Base-by-base conservation (phyloP, 768 basidiomycete species). In the Hysterangium stoloniferum region DNA sequence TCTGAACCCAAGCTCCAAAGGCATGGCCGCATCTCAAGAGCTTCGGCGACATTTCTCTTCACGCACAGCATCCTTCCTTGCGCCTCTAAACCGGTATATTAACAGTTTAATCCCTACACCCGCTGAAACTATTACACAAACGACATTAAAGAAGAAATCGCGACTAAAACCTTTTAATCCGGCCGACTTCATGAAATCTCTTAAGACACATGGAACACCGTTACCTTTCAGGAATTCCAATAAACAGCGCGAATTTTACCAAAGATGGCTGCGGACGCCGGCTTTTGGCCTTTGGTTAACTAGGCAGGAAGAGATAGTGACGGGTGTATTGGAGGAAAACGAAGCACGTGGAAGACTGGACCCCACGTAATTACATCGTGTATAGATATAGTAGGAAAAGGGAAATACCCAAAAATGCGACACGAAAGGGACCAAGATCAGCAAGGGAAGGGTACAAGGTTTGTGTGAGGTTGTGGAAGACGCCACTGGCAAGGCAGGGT, bases 31-130 rank as follows among this genome's bases (percentile, higher is more conserved):
- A 25, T 90, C 76, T 47, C 76, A 79, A 46, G 74, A 68, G 48
- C 71, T 95, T 11, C 80, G 89, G 20, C 72, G 79, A 40, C 91
- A 97, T 61, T 91, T 98, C 63, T 80, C 80, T 47, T 78, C 85
- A 34, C 76, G 94, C 38, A 91, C 95, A 1, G 86, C 84, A 17
- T 84, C 84, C 48, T 73, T 98, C 54, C 77, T 97, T 19, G 83
- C 88, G 2, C 95, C 95, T 0, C 75, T 98, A 4, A 84, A 94
- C 58, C 79, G 94, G 56, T 97, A 97, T 70, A 80, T 97, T 35
- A 85, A 87, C 53, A 84, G 84, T 1, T 75, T 94, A 42, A 89
- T 93, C 63, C 88, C 89, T 52, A 75, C 80, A 17, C 83, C 80
- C 5, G 65, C 71, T 6, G 80, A 82, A 57, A 59, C 17, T 51